Base-by-base conservation (phyloP, 2,329 filamentous ascomycete species). In the Beauveria australis region DNA sequence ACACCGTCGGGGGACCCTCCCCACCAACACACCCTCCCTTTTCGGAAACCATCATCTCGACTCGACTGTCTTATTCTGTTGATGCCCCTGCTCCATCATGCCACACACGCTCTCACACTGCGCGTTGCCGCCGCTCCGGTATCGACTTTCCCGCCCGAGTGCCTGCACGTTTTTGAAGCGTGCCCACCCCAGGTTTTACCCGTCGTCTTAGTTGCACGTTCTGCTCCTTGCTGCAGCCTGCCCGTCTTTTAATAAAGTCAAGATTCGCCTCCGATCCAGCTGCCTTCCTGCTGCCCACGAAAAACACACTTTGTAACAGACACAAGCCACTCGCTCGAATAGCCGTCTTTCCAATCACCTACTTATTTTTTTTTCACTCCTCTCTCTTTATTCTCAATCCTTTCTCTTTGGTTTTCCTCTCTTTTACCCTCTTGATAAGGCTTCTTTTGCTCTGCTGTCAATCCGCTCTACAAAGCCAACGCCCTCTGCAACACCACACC, bases 231-330 rank as follows among this genome's bases (percentile, higher is more conserved):
- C 47, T 33, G 56, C 48, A 59, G 40, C 37, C 47, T 26, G 26
- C 37, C 33, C 56, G 52, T 53, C 30, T 49, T 28, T 44, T 48
- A 49, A 22, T 41, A 57, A 49, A 59, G 56, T 59, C 56, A 30
- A 56, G 22, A 59, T 52, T 37, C 40, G 44, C 56, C 56, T 59
- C 37, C 48, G 48, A 59, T 59, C 56, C 56, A 53, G 56, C 19
- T 40, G 22, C 43, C 18, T 48, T 57, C 40, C 43, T 24, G 54
- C n/a, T 44, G 24, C 33, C 12, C 56, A 52, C 37, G 56, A 48
- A 52, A 59, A 52, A 37, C 47, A 59, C 56, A 40, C 56, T 16
- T 40, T 46, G 48, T 43, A 44, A 52, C 56, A 53, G 56, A 46
- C 22, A 51, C 56, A 59, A 52, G 44, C 56, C 56, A 52, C 47